Evolutionary conservation across 2,329 filamentous ascomycete genomes (phyloP), one percentile per base, ranked within the genome.

Genomic region (Orbilia brochopaga): DNA sequence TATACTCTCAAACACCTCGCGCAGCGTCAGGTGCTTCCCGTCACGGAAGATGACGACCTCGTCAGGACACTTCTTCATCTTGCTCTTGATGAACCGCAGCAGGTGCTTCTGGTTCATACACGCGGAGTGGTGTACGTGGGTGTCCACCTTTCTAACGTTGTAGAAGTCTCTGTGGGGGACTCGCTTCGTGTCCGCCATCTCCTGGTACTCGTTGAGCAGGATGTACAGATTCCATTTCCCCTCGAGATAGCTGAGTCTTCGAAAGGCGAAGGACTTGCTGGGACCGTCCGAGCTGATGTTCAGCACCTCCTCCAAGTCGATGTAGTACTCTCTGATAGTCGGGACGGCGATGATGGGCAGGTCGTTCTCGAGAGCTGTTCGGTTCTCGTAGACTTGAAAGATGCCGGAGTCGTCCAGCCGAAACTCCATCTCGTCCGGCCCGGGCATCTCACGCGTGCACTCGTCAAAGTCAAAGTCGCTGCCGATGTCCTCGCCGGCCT

Each of bases 31-130:
- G 79, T 96, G 87, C 79, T 93, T 96, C 69, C 90, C 93, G 79
- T 99, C 94, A 78, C 94, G 86, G 79, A 88, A 95, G 50, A 99
- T 85, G 5, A 99, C 94, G 32, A 94, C 87, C 81, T 99, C 94
- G 77, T 97, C 90, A 0, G 92, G 92, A 17, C 86, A 94, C 80
- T 96, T 99, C 85, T 97, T 97, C 91, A 99, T 97, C 82, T 99
- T 99, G 81, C 92, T 96, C 81, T 99, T 99, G 83, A 99, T 99
- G 81, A 99, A 99, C 61, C 94, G 91, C 72, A 99, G 83, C 65
- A 99, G 82, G 84, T 99, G 94, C 81, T 99, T 99, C 80, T 99
- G 94, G 78, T 99, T 99, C 94, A 99, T 99, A 79, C 94, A 99
- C 23, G 94, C 94, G 15, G 94, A 99, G 80, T 99, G 94, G 79